Evolutionary conservation across 2,329 filamentous ascomycete species (phyloP), one percentile per base, ranked within the genome.

Genomic region (Tolypocladium sp.): DNA sequence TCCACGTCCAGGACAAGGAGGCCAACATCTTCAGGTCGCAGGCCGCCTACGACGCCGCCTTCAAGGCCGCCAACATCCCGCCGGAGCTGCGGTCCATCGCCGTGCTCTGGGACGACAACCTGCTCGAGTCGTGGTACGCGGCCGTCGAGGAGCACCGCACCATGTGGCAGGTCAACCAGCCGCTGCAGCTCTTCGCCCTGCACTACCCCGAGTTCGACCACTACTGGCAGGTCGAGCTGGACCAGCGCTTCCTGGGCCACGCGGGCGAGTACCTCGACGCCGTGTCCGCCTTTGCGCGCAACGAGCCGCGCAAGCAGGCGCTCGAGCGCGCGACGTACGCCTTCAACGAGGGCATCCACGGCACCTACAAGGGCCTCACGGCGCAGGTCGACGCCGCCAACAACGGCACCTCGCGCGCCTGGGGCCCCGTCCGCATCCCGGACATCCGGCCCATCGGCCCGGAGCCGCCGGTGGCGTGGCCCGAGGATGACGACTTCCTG

Each of bases 51-150:
- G 75, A 73, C 68, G 79, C 73, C 71, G 85, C 70, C 58, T 80
- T 79, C 67, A 52, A 63, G 27, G 71, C 78, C 59, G 76, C 79
- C 53, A 79, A 78, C 62, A 75, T 85, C 20, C 82, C 87, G 1
- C 76, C 81, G 63, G 87, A 90, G 66, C 88, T 90, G 70, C 82
- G 78, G 68, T 85, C 84, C 59, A 85, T 90, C 74, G 82, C 83
- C n/a, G 83, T 83, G 0, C 75, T 90, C 15, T 90, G 87, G 87
- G 87, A 85, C 12, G 85, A 88, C 67, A 73, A 79, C 60, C 82
- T 89, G 69, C 88, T 90, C 80, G 73, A 77, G 60, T 78, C 83
- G 63, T 83, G 87, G 75, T 90, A 90, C 67, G 80, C 83, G 2
- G 79, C 79, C 22, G 78, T 88, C 2, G 82, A 84, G 66, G 83